phyloP scores from a whole-genome alignment of 1,284 basidiomycete species.

The Naganishia sp. region DNA sequence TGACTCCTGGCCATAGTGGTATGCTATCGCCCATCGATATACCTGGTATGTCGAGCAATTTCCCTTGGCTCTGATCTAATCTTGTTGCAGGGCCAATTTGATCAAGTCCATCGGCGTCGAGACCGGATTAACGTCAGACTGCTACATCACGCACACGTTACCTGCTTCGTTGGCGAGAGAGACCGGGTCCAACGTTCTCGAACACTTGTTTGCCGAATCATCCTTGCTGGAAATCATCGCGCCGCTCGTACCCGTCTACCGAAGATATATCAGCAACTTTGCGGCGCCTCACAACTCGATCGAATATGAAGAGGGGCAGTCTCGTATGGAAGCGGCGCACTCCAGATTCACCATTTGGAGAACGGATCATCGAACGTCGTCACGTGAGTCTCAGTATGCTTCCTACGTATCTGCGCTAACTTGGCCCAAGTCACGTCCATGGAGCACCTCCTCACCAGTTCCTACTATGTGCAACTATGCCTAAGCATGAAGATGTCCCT shows the following conservation, averaged over 20 bases:
- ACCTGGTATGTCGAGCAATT: constrained; percentile 1
- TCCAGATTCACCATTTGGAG: constrained; percentile 17
- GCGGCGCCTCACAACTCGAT: not conserved
- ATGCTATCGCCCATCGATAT: constrained; percentile 19
- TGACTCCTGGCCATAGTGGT: not conserved
- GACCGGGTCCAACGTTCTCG: constrained; percentile 5
- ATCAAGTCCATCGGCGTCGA: constrained; percentile 7
- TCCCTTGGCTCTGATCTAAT: not conserved
- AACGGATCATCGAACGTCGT: constrained; percentile 18
- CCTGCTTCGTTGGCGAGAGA: not conserved
- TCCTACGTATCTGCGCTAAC: not conserved
- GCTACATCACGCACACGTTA: not conserved
- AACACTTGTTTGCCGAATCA: constrained; percentile 17
- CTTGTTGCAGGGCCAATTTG: not conserved
- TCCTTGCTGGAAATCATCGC: constrained; percentile 6
- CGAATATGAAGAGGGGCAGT: constrained; percentile 12
- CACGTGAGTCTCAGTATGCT: not conserved
- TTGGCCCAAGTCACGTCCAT: not conserved
- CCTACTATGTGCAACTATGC: constrained; percentile 24
- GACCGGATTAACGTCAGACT: not conserved
- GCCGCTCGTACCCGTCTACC: constrained; percentile 2
- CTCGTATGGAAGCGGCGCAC: constrained; percentile 17
- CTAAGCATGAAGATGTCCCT: constrained; percentile 15
- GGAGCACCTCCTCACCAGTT: constrained; percentile 11
- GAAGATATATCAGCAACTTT: constrained; percentile 3